Percentiles rank a stretch among this genome's conserved stretches.
Conservation (phyloP, 2,329 filamentous ascomycete species). For the Nothophaeocryptopus gaeumannii region DNA sequence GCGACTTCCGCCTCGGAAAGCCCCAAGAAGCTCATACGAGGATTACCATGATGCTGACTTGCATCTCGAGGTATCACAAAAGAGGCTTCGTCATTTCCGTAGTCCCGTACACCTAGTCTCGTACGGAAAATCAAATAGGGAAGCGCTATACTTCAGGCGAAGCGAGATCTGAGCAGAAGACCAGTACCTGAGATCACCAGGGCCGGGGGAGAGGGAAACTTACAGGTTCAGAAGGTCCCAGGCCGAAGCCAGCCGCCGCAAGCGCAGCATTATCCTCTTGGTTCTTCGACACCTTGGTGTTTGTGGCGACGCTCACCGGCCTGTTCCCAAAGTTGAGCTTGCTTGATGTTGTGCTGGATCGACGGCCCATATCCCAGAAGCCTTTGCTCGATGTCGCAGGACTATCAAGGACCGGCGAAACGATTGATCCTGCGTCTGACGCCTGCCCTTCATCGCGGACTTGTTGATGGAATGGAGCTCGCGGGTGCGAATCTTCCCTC, state of each 20-base stretch:
- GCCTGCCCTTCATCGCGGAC: slow-evolving; percentile 28
- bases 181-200: no score
- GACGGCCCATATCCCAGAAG: slow-evolving; percentile 19
- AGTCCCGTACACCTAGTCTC: no score
- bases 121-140: no score
- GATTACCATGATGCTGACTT: no score
- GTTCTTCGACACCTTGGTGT: no score
- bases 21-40: no score
- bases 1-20: no score
- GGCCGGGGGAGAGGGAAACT: no score
- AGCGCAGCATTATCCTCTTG: slow-evolving; percentile 8
- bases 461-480: slow-evolving; percentile 22
- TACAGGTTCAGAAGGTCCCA: not conserved
- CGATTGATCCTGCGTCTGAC: slow-evolving; percentile 6
- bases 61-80: no score
- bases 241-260: slow-evolving; percentile 9
- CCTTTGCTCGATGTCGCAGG: slow-evolving; percentile 7
- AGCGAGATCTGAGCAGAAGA: no score
- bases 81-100: no score
- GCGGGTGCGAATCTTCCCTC: slow-evolving; percentile 17
- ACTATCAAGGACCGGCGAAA: slow-evolving; percentile 10
- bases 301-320: slow-evolving; percentile 27
- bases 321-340: slow-evolving; percentile 22
- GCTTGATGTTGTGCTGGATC: slow-evolving; percentile 21
- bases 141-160: no score